Evolutionary conservation across 2,329 filamentous ascomycete genomes (phyloP), one percentile per base, ranked within the genome.

Genomic region (Neodidymelliopsis sp.): DNA sequence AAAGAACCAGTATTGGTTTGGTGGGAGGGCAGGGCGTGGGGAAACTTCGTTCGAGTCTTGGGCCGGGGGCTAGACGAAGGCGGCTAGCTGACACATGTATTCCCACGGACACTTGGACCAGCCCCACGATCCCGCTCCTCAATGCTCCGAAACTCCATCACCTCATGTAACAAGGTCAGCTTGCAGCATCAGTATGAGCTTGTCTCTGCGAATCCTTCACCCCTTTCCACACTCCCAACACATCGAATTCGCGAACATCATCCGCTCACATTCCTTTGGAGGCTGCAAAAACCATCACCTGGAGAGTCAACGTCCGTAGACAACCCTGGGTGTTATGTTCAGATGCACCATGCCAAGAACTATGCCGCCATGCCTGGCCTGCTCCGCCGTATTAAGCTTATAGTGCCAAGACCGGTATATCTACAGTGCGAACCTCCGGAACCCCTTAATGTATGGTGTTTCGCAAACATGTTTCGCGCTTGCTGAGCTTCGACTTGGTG

Each of bases 391-490:
- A 41, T 22, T 13, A 48, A 37, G 37, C 38, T 40, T 22, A 28
- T 9, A 6, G 6, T 7, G 47, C 47, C 40, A 44, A 44, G 47
- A 15, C 27, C 30, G 19, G 47, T 11, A 19, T 4, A 19, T 35
- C 11, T 18, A 38, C 30, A 24, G 7, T 35, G 19, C 24, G 27
- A 37, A 27, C 18, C 19, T 5, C 12, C 30, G 19, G 23, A 29
- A 11, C 47, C 40, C 40, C 47, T 39, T 44, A 44, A 50, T 44
- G 40, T 40, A 36, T 25, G 19, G 4, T 29, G 39, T 44, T 44
- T 39, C 39, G 29, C 22, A 16, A 10, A 43, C 30, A 24, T 13
- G 29, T 38, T 30, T 44, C 34, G 33, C n/a, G 22, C 13, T 29
- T 28, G 19, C 19, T 40, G 10, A 10, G 18, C 9, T 39, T 9